Evolutionary conservation across 1,139 yeast species (phyloP), one percentile per base, ranked within the genome.

Genomic region (Wickerhamomyces sp.): DNA sequence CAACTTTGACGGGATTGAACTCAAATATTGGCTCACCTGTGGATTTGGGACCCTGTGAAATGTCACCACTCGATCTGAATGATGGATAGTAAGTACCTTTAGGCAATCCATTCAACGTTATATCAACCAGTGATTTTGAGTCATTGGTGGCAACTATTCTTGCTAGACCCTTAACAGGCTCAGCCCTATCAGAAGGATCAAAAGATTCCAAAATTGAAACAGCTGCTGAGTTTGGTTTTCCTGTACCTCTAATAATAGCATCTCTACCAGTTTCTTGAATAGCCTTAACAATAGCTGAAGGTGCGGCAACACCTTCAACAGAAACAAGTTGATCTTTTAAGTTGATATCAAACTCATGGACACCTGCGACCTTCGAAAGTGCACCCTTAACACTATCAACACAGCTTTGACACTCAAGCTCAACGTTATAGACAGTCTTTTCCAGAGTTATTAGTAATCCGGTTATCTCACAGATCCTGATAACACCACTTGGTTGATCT

Each of bases 201-300:
- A 84, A 85, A 15, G 86, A 76, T 61, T 93, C 98, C 47, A 91
- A 67, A 41, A 91, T 91, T 53, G 95, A 82, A 31, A 91, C 98
- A 0, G 96, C 97, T 0, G 97, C 96, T 27, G 91, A 78, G 61
- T 91, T 84, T 23, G 95, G 84, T 45, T 73, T 72, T 2, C 98
- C 98, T 0, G 96, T 81, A 7, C 99, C 99, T 51, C 98, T 73
- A 34, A 91, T 84, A 52, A 91, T 87, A 10, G 96, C 96, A 61
- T 91, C 97, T 55, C 80, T 78, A 2, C 97, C 97, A 5, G 81
- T 81, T 2, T 61, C 58, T 62, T 84, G 91, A 48, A 88, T 79
- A 0, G 85, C 76, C 50, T 69, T 68, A 31, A 86, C 82, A 18
- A 89, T 73, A 32, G 65, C 67, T 5, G 93, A 83, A 1, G 96